Evolutionary conservation across 495 filamentous ascomycete genomes (phyloP).

Genomic region (Penicillium canariense): DNA sequence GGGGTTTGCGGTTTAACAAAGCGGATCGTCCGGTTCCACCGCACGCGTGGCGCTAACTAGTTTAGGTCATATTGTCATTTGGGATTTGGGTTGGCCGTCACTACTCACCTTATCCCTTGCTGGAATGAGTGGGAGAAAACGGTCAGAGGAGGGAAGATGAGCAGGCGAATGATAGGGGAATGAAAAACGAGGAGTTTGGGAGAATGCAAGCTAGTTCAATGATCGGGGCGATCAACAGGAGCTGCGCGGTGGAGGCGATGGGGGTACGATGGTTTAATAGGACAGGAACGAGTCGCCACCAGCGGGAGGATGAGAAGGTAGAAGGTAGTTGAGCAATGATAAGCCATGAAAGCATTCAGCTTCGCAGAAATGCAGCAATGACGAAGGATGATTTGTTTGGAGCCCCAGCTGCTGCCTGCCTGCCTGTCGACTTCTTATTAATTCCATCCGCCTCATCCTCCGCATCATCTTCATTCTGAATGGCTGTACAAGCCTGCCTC

Average conservation of each 20-base stretch:
- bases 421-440: background rate
- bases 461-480: background rate
- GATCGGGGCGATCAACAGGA: conserved; percentile 1
- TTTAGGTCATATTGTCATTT: conserved; percentile 35
- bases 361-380: background rate
- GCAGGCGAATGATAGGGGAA: background rate
- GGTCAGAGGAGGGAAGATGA: background rate
- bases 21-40: conserved; percentile 28
- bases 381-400: background rate
- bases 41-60: conserved; percentile 34
- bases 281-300: conserved; percentile 4
- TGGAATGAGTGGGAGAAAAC: background rate
- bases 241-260: background rate
- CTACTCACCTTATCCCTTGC: conserved; percentile 23
- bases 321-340: background rate
- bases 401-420: background rate
- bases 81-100: background rate
- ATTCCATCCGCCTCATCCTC: background rate
- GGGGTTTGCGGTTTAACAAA: conserved; percentile 25
- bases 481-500: conserved; percentile 11
- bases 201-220: background rate
- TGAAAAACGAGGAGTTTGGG: no score
- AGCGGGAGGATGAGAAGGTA: background rate
- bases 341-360: no score
- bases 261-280: background rate